Conservation (phyloP, 2,329 filamentous ascomycete species). For the Microcyclospora pomicola region DNA sequence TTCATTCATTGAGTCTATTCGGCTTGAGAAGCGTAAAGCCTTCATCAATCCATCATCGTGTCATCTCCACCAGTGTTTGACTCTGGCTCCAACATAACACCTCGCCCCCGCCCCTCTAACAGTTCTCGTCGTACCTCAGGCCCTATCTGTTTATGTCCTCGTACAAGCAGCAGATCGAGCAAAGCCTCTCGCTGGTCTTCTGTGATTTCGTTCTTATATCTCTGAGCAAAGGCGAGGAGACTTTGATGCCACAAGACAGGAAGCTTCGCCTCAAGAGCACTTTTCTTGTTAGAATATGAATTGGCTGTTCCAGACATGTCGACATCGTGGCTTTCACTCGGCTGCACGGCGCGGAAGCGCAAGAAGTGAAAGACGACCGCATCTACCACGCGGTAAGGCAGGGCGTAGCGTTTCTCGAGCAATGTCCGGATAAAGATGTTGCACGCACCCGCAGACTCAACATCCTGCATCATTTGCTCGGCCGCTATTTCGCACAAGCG, state of each 20-base stretch:
- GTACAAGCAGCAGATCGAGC: slow-evolving; percentile 68
- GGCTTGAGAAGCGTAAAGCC: no score
- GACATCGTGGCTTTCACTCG: slow-evolving; percentile 42
- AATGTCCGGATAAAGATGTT: slow-evolving; percentile 92
- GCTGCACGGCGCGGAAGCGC: slow-evolving; percentile 63
- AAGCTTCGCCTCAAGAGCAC: slow-evolving; percentile 41
- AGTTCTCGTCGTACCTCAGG: slow-evolving; percentile 84
- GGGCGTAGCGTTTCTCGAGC: slow-evolving; percentile 90
- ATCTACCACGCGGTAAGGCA: slow-evolving; percentile 90
- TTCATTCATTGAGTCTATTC: no score
- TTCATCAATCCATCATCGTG: slow-evolving; percentile 56
- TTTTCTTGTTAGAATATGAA: slow-evolving; percentile 17
- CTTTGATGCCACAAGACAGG: slow-evolving; percentile 97
- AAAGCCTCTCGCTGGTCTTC: slow-evolving; percentile 88
- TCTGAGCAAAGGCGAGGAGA: slow-evolving; percentile 78
- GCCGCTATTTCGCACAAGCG: slow-evolving; percentile 88
- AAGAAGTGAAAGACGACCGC: slow-evolving; percentile 93
- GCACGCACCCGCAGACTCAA: slow-evolving; percentile 77
- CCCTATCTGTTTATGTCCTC: slow-evolving; percentile 77
- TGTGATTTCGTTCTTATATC: slow-evolving; percentile 91
- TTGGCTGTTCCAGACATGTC: slow-evolving; percentile 37
- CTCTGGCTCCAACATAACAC: slow-evolving; percentile 51
- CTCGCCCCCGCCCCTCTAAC: slow-evolving; percentile 73
- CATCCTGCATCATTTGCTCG: slow-evolving; percentile 68
- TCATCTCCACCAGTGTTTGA: slow-evolving; percentile 57